Evolutionary conservation across 345 rosid species (phyloP), one percentile per base, ranked within the genome.

Genomic region (Leavenworthia alabamica): DNA sequence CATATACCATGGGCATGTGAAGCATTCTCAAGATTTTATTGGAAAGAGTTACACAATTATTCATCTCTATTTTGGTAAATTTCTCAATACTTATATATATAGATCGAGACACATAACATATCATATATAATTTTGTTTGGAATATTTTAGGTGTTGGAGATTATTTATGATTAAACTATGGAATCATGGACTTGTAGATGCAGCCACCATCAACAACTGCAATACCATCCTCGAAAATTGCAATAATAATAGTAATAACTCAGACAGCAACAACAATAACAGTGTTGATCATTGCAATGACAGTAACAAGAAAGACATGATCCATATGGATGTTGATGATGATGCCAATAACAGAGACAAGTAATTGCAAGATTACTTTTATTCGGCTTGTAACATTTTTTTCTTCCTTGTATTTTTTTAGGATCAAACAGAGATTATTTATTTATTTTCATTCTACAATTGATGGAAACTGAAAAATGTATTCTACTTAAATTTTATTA

Each of bases 1-100:
- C 99, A 90, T 23, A 81, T 94, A 43, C 79, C 97, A 5, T 90
- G 97, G 99, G 95, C 93, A 20, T 94, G 96, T 3, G 97, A 90
- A 66, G 96, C 93, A 4, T 88, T 94, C 74, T 78, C 96, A 27
- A 81, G 80, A 61, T 77, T 77, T 70, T 86, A 90, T 63, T 75
- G 84, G 42, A 76, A 61, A 49, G 79, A 81, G 29, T 83, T 94
- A 63, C 62, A 77, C 12, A 23, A 13, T 40, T 66, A 76, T 49
- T 79, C 92, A 11, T 53, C 86, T 24, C 82, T 86, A 33, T 77
- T 79, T 50, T 81, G 96, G 99, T 91, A 84, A 84, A 52, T 33
- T n/a, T 6, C 17, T 28, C 10, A 12, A 5, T 9, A 43, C 13
- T 3, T 28, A 14, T 42, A 17, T 36, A 27, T 7, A 37, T 37